Evolutionary conservation across 179 eudicot species (phyloP).

Genomic region (Carnegiea gigantea): DNA sequence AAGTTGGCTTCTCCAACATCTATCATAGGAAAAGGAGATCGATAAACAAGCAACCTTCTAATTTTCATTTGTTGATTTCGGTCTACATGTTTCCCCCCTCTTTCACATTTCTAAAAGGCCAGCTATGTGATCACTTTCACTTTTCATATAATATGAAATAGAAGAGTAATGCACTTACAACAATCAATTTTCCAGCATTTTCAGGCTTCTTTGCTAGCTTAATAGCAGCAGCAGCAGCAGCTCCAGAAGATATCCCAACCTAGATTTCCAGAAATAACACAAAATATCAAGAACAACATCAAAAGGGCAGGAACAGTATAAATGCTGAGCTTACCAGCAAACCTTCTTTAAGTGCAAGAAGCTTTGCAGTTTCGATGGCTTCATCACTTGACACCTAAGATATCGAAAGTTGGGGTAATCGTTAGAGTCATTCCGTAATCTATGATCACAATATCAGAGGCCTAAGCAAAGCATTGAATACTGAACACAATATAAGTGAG

Average conservation of each 20-base stretch:
- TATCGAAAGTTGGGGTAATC: background rate
- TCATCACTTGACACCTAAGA: constrained; percentile 5
- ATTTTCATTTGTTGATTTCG: background rate
- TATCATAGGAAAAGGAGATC: background rate
- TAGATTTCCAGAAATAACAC: constrained; percentile 17
- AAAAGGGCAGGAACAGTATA: background rate
- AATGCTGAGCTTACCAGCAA: constrained; percentile 50
- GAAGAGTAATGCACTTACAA: constrained; percentile 43
- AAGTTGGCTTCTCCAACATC: too few species aligned
- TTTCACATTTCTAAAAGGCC: background rate
- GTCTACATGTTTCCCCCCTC: background rate
- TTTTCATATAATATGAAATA: background rate
- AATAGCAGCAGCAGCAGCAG: constrained; percentile 87
- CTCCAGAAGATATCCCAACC: constrained; percentile 94
- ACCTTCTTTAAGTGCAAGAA: background rate
- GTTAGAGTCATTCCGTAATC: background rate
- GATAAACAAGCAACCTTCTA: background rate
- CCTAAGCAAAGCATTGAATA: background rate
- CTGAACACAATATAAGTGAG: background rate
- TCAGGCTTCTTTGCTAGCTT: constrained; percentile 73
- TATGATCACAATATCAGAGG: background rate
- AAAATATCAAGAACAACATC: constrained; percentile 5
- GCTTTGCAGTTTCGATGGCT: constrained; percentile 5
- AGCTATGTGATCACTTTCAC: background rate
- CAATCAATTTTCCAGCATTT: constrained; percentile 75